These are phyloP conservation scores for Ramaria sp. DNA, from an alignment of 768 basidiomycete species.

Conservation along the genomic window DNA sequence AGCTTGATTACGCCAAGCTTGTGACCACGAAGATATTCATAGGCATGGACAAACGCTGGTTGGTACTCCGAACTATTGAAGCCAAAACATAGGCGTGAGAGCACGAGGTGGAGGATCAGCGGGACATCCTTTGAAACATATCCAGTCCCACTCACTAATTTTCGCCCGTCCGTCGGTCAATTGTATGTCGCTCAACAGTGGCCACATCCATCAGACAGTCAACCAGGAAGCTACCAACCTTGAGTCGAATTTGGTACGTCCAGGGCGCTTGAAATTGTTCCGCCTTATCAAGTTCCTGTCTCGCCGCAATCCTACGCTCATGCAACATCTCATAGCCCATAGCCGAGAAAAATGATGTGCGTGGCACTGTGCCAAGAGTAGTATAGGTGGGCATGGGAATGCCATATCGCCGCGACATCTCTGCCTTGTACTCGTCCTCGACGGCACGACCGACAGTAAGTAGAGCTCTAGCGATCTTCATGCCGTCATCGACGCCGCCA, in stretches of 20 bases:
- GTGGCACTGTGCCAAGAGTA: constrained; percentile 9
- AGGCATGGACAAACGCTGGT: constrained; percentile 84
- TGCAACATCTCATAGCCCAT: constrained; percentile 52
- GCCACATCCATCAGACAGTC: constrained; percentile 81
- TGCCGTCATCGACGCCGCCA: constrained; percentile 71
- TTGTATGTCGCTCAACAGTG: constrained; percentile 51
- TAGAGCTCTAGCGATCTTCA: constrained; percentile 82
- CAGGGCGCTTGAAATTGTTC: constrained; percentile 75
- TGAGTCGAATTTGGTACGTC: constrained; percentile 67
- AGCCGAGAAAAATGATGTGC: constrained; percentile 39
- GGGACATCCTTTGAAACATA: background rate
- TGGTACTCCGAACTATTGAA: constrained; percentile 57
- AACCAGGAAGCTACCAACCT: constrained; percentile 74
- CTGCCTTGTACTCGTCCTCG: constrained; percentile 84
- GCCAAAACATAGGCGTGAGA: constrained; percentile 6
- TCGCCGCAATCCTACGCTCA: constrained; percentile 54
- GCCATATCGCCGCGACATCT: constrained; percentile 38
- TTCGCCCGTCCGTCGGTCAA: constrained; percentile 49
- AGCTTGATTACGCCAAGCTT: constrained; percentile 88
- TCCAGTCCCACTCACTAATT: constrained; percentile 36
- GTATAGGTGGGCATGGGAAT: constrained; percentile 25
- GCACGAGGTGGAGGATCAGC: background rate
- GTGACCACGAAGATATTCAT: constrained; percentile 88
- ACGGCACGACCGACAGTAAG: constrained; percentile 73
- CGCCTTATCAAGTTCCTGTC: constrained; percentile 50